Conservation (phyloP, 73 alveolate species). For the Paraurostyla sp. region DNA sequence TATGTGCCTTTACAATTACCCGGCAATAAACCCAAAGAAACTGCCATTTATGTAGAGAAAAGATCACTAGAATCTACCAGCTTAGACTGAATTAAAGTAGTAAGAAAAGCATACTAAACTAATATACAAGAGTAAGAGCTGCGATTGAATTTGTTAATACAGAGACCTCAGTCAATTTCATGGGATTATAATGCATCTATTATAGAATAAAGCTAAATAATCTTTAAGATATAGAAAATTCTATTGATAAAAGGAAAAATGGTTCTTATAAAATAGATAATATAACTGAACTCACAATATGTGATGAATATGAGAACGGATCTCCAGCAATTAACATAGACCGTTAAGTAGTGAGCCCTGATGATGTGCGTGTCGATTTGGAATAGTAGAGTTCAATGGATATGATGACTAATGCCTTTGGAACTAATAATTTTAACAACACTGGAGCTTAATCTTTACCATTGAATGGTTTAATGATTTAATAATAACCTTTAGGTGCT, state of each 20-base stretch:
- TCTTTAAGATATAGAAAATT: neutral
- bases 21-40: too few relatives aligned
- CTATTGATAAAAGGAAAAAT: neutral
- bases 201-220: neutral
- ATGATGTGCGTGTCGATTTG: too few relatives aligned
- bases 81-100: neutral
- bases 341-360: too few relatives aligned
- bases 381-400: too few relatives aligned
- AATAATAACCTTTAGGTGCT: too few relatives aligned
- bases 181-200: neutral
- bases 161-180: neutral
- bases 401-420: too few relatives aligned
- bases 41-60: neutral
- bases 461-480: too few relatives aligned
- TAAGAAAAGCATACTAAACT: neutral
- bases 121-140: constrained; percentile 1
- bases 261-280: neutral
- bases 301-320: constrained; percentile 10
- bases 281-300: neutral
- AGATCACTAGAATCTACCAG: neutral
- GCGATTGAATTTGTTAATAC: neutral
- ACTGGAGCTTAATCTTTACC: too few relatives aligned
- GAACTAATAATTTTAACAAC: too few relatives aligned
- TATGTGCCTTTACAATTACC: neutral
- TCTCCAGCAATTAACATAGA: too few relatives aligned